Conservation (phyloP, 306 rosid genomes). For the Hippophae tibetana region DNA sequence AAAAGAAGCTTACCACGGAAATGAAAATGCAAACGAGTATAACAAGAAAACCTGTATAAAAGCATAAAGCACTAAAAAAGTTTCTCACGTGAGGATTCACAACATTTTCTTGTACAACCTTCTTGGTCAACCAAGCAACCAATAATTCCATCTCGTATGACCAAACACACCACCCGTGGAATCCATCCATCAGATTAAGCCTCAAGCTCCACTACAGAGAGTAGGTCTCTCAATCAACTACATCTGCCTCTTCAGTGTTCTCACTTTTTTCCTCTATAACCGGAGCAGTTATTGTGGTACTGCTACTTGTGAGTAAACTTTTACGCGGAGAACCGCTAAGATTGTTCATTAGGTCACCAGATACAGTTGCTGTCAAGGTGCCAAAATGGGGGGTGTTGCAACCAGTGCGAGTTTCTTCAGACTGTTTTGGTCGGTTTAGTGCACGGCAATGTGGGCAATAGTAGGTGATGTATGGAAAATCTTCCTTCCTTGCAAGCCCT, state of each 20-base stretch:
- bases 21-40: too few species aligned
- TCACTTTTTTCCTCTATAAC: slow-evolving; percentile 51
- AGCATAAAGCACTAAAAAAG: too few species aligned
- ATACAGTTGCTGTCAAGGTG: slow-evolving; percentile 18
- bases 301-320: slow-evolving; percentile 28
- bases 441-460: slow-evolving; percentile 93
- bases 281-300: slow-evolving; percentile 20
- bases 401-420: slow-evolving; percentile 38
- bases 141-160: too few species aligned
- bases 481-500: slow-evolving; percentile 95
- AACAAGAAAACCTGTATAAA: too few species aligned
- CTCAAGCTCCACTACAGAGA: not conserved
- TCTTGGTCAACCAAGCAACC: too few species aligned
- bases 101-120: too few species aligned
- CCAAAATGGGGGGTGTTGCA: slow-evolving; percentile 29
- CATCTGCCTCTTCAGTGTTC: slow-evolving; percentile 18
- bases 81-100: too few species aligned
- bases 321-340: slow-evolving; percentile 35
- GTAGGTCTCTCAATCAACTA: slow-evolving; percentile 22
- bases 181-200: slow-evolving; percentile 9
- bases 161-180: slow-evolving; percentile 12
- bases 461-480: slow-evolving; percentile 70
- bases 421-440: slow-evolving; percentile 61
- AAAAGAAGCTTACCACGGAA: too few species aligned
- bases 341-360: slow-evolving; percentile 15